Evolutionary conservation across 768 basidiomycete species (phyloP), one percentile per base, ranked within the genome.

Genomic region (Russula sp.): DNA sequence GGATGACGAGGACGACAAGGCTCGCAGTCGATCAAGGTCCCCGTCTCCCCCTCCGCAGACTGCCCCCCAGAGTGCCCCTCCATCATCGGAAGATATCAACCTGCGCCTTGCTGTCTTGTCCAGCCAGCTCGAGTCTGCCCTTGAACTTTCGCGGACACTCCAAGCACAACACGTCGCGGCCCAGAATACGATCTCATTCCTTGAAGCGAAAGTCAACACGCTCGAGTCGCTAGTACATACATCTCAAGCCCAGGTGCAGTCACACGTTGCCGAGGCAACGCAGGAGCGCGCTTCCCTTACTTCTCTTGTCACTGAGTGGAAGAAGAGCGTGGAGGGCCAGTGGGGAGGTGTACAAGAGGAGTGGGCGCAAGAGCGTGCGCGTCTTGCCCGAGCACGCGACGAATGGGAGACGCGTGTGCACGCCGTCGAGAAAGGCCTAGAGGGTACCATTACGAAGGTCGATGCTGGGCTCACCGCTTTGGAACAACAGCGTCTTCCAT

Each of bases 301-400:
- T 13, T 75, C 77, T 22, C 79, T 86, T 71, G 75, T 88, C 35
- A 75, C 77, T 20, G 84, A 86, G 47, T 94, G 91, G 90, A 88
- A 87, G 72, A 85, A 83, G 69, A 78, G 76, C 11, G 84, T 94
- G 27, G 92, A 94, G 68, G 88, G 86, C 9, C 83, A 86, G 55
- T 94, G 91, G 91, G 81, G 77, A 40, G 76, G 74, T 34, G 86
- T 94, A 37, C 84, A 87, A 68, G 87, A 91, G 67, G 88, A 89
- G 59, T 97, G 93, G 93, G 80, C 80, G 2, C 78, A 82, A 42
- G 94, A 97, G 73, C 79, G 93, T 4, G 87, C 88, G 64, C 79
- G 91, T 20, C 78, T 97, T 11, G 78, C 79, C 45, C 77, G 80
- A 20, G 91, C 91, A 13, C 79, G 87, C 53, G 85, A 89, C 47